Conservation (phyloP, 169 alveolate genomes). For the Plasmodium inui region DNA sequence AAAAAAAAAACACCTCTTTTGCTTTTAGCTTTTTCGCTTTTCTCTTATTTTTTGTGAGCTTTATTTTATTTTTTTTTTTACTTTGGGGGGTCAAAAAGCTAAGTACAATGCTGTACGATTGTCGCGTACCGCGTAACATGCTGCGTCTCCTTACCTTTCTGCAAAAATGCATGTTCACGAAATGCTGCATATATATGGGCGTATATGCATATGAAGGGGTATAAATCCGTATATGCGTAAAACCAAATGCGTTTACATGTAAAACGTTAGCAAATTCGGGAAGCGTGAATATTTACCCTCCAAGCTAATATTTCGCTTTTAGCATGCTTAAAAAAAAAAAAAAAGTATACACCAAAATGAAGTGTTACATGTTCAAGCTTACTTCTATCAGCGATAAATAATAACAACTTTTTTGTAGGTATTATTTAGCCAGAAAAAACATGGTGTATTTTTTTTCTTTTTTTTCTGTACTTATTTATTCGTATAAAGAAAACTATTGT, state of each 20-base stretch:
- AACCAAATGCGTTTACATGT: constrained; percentile 3
- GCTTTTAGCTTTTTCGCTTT: not conserved
- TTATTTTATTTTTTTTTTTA: constrained; percentile 21
- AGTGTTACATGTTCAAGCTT: not conserved
- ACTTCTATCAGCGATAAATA: not conserved
- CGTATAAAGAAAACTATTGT: not conserved
- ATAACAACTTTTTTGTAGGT: constrained; percentile 3
- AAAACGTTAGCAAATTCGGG: constrained; percentile 1
- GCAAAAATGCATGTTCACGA: not conserved
- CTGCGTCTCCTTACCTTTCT: not conserved
- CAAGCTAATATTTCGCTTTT: constrained; percentile 7
- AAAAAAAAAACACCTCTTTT: not conserved
- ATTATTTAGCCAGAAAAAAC: constrained; percentile 12
- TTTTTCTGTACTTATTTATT: constrained; percentile 17
- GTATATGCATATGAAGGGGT: not conserved
- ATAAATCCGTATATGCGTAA: not conserved
- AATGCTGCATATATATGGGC: constrained; percentile 1
- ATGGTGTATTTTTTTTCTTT: constrained; percentile 14
- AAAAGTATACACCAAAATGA: not conserved
- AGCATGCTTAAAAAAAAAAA: constrained; percentile 20
- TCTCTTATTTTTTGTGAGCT: constrained; percentile 24
- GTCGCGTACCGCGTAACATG: not conserved
- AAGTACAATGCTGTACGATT: not conserved
- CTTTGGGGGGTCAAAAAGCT: constrained; percentile 4
- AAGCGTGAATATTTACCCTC: not conserved